Base-by-base conservation (phyloP, 164 flowering plant genomes). In the Saururus chinensis region DNA sequence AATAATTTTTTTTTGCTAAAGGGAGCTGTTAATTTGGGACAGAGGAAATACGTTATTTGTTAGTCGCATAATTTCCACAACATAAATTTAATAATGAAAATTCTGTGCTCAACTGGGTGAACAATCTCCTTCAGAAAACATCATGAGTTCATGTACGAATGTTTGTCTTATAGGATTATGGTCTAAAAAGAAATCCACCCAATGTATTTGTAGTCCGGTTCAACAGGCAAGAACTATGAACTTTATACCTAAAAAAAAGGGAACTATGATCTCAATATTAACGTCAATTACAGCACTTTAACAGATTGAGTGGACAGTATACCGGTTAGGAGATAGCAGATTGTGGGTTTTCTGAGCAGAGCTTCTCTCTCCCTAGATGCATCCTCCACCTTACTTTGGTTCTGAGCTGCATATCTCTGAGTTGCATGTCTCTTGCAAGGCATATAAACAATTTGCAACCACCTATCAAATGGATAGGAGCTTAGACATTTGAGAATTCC, bases 341-440 rank as follows among this genome's bases (percentile, higher is more conserved):
- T 66, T 49, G 84, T 70, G 61, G 93, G 86, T 81, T 91, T 89
- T 90, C 95, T 88, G 63, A 87, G 76, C 69, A 95, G 73, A 59
- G 80, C 62, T 73, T 95, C 99, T 73, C 84, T 84, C 73, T 91
- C 97, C 71, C 78, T 76, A 13, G 83, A 75, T 67, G 96, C 97
- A 73, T 95, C 99, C 76, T 91, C 49, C 49, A 45, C 49, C 14
- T 13, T 45, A 9, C 49, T 45, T n/a, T 12, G 49, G 49, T 13
- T 45, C 99, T 35, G 95, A 93, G 49, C 75, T 68, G 73, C 75
- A 76, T 64, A 86, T 89, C 73, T 91, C 97, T 71, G 71, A 74
- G 68, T 77, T 81, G 92, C 95, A 89, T 53, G 91, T 91, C 80
- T 95, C 99, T 84, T 95, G 96, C 30, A 95, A 68, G 42, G 93